phyloP scores from a whole-genome alignment of 495 filamentous ascomycete genomes.

The Cairneyella variabilis region DNA sequence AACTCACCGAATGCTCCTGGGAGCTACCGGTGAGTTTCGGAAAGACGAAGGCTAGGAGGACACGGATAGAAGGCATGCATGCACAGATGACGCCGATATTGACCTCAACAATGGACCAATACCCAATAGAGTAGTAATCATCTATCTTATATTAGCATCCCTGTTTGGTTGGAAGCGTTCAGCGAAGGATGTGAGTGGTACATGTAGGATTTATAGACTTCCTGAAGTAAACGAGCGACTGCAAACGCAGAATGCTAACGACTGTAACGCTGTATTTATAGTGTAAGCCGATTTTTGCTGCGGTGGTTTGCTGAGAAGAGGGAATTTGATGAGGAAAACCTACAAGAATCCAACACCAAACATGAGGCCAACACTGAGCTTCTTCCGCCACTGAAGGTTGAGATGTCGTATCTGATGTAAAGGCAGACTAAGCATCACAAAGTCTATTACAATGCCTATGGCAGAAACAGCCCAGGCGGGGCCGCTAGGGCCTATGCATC shows the following conservation, averaged over 20 bases:
- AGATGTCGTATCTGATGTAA: background rate
- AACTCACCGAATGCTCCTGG: background rate
- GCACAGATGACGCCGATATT: slow-evolving; percentile 81
- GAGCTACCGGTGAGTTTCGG: background rate
- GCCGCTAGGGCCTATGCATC: slow-evolving; percentile 5
- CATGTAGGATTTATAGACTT: slow-evolving; percentile 7
- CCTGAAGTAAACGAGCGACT: slow-evolving; percentile 8
- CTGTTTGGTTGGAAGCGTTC: background rate
- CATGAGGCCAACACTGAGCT: background rate
- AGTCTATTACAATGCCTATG: slow-evolving; percentile 2
- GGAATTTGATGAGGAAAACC: background rate
- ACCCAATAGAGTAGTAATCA: slow-evolving; percentile 6
- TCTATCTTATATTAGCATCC: slow-evolving; percentile 4
- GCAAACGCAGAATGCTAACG: slow-evolving; percentile 10
- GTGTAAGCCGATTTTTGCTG: background rate
- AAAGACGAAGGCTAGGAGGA: background rate
- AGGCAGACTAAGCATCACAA: slow-evolving; percentile 6
- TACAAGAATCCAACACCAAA: slow-evolving; percentile 6
- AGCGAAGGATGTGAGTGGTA: background rate
- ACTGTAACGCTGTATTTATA: slow-evolving; percentile 5
- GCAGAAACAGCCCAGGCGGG: background rate
- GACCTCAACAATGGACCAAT: slow-evolving; percentile 85
- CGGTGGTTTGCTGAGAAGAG: background rate
- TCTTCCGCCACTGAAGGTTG: slow-evolving; percentile 4
- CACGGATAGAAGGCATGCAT: slow-evolving; percentile 56